Percentiles rank a stretch among this genome's conserved stretches.
These are phyloP conservation scores for Brassica balearica DNA, from an alignment of 441 rosid genomes.

Conservation along the genomic window DNA sequence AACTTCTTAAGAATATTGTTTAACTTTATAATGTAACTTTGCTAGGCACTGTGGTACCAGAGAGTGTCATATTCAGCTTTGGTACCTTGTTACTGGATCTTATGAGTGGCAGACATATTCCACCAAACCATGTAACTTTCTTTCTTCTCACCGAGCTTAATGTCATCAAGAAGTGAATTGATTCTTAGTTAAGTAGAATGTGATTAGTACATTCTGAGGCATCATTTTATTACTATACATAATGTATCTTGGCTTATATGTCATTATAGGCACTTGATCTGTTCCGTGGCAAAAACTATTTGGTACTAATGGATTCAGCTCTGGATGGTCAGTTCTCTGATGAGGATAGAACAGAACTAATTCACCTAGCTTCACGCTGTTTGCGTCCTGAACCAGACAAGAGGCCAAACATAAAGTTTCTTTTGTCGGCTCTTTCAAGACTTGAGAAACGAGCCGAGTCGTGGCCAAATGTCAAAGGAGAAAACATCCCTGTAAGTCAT, in stretches of 20 bases:
- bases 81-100: constrained; percentile 79
- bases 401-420: constrained; percentile 71
- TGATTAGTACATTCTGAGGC: neutral
- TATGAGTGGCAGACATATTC: constrained; percentile 80
- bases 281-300: constrained; percentile 70
- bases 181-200: constrained; percentile 10
- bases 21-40: constrained; percentile 21
- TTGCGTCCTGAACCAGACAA: constrained; percentile 72
- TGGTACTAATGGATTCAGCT: constrained; percentile 76
- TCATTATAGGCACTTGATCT: constrained; percentile 70
- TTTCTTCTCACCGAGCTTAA: constrained; percentile 17
- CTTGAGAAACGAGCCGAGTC: constrained; percentile 92
- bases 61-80: constrained; percentile 77
- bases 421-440: constrained; percentile 69
- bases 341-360: constrained; percentile 72
- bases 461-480: constrained; percentile 43
- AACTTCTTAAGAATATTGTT: constrained; percentile 20
- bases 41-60: constrained; percentile 73
- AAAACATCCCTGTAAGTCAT: constrained; percentile 40
- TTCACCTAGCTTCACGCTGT: constrained; percentile 72
- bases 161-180: neutral
- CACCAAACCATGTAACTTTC: constrained; percentile 73
- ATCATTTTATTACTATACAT: neutral
- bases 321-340: constrained; percentile 75
- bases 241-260: neutral